Evolutionary conservation across 2,329 filamentous ascomycete species (phyloP).

Genomic region (Fusarium denticulatum): DNA sequence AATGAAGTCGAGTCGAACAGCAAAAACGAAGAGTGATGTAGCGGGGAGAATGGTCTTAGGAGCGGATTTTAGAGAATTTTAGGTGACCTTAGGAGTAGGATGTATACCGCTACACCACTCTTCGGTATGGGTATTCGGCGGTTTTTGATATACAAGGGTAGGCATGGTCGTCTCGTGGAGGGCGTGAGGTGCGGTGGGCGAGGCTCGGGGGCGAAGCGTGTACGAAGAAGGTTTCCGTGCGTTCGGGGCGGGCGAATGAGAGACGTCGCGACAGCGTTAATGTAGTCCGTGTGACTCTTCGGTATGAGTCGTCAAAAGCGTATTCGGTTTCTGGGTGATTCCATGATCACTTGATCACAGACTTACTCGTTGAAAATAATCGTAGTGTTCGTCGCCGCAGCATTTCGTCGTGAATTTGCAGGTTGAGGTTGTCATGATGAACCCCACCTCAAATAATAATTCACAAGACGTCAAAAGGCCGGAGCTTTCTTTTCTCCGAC

Average conservation of each 20-base stretch:
- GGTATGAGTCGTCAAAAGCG: neutral
- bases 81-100: neutral
- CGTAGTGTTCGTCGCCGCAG: neutral
- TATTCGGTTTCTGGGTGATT: too few relatives aligned
- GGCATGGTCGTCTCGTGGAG: neutral
- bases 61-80: neutral
- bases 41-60: neutral
- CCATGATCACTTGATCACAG: constrained; percentile 4
- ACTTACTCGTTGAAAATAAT: neutral
- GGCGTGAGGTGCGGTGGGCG: neutral
- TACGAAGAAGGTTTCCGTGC: neutral
- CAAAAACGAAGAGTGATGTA: neutral
- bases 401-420: neutral
- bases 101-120: neutral
- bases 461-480: neutral
- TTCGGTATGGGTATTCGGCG: neutral
- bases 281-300: neutral
- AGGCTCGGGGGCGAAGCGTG: neutral
- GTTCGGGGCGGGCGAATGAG: neutral
- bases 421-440: neutral
- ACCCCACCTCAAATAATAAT: constrained; percentile 8
- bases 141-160: neutral
- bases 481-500: constrained; percentile 31
- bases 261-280: neutral
- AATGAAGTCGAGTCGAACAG: too few relatives aligned